Conservation (phyloP, 495 filamentous ascomycete species). For the Chlorociboria aeruginascens region DNA sequence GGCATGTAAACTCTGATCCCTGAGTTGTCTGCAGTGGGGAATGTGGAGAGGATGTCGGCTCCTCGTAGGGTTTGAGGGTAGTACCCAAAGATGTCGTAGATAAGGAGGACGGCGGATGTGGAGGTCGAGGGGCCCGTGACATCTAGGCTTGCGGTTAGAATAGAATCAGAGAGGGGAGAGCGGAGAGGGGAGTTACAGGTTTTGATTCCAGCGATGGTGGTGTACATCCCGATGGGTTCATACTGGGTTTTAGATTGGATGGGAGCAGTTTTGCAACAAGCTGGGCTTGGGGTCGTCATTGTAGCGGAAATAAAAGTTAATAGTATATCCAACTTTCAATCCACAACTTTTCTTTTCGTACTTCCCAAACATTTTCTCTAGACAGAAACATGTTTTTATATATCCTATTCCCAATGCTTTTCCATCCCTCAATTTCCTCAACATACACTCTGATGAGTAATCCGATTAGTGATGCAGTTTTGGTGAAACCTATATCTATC, state of each 20-base stretch:
- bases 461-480: no score
- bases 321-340: no score
- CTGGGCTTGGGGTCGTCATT: constrained; percentile 29
- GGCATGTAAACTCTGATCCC: constrained; percentile 50
- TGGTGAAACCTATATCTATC: no score
- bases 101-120: constrained; percentile 43
- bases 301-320: no score
- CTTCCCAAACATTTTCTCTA: no score
- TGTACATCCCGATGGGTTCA: constrained; percentile 46
- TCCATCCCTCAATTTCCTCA: no score
- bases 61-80: constrained; percentile 56
- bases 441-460: no score
- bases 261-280: constrained; percentile 60
- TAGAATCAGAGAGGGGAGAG: background rate
- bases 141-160: constrained; percentile 27
- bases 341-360: no score
- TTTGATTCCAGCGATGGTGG: constrained; percentile 46
- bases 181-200: constrained; percentile 41
- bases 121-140: constrained; percentile 45
- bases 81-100: constrained; percentile 58
- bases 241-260: constrained; percentile 44
- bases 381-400: no score
- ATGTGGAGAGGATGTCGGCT: constrained; percentile 48
- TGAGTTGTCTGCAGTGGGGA: constrained; percentile 30
- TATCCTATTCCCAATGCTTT: no score